A percentile compares a stretch with the other conserved stretches of the same genome.
Conservation (phyloP, 768 basidiomycete genomes). For the Auricularia sp. region DNA sequence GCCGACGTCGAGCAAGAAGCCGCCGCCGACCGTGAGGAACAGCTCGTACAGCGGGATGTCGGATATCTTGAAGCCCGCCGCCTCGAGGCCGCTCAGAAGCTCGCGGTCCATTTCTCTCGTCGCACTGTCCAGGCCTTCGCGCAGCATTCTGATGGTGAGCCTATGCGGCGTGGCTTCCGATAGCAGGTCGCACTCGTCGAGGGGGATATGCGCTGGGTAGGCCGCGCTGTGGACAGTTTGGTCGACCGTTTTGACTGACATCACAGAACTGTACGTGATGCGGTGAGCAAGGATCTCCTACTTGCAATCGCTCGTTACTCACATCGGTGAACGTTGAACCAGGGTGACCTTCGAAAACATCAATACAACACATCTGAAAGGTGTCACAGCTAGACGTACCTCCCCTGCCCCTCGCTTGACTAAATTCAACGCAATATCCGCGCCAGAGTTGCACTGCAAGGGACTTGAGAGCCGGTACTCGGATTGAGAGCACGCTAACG, state of each 20-base stretch:
- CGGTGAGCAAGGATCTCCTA: neutral
- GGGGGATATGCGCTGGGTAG: too few species aligned
- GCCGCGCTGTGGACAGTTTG: constrained; percentile 9
- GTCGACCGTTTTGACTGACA: constrained; percentile 16
- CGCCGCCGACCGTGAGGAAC: neutral
- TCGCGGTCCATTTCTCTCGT: too few species aligned
- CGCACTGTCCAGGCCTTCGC: too few species aligned
- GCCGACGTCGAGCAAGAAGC: constrained; percentile 7
- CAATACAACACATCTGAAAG: constrained; percentile 24
- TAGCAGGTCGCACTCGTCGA: too few species aligned
- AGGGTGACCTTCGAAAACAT: constrained; percentile 3
- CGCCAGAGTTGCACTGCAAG: neutral
- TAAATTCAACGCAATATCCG: constrained; percentile 4
- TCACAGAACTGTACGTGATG: neutral
- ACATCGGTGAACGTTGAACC: constrained; percentile 4
- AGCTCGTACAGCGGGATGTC: neutral
- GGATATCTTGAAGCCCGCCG: neutral
- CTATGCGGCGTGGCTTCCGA: neutral
- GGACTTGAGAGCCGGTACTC: neutral
- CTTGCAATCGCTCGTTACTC: neutral
- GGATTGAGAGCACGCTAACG: neutral
- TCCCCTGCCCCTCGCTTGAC: neutral
- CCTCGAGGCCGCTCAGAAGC: neutral
- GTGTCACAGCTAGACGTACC: constrained; percentile 24
- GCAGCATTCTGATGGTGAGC: neutral